Evolutionary conservation across 129 eudicot species (phyloP), one percentile per base, ranked within the genome.

Genomic region (Glebionis coronaria): DNA sequence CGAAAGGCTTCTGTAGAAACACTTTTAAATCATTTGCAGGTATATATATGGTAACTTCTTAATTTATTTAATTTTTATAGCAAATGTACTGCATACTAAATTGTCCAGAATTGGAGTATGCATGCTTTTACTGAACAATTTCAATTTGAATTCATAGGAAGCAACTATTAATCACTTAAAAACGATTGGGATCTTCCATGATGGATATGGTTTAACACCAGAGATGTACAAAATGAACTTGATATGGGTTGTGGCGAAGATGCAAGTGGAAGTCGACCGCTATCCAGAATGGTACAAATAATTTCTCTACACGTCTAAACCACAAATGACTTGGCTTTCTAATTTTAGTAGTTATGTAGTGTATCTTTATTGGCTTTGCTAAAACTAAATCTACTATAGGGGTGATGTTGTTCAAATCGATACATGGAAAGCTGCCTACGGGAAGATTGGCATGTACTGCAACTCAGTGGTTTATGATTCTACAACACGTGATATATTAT

Each of bases 11-110:
- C 88, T 40, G 72, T 91, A 61, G 97, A 91, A 68, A 87, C 97
- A 20, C 25, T 87, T 60, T 81, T 91, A 95, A 91, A 91, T 83
- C 88, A 85, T 85, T 65, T 91, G 65, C 97, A 91, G 94, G 97
- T 82, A 78, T 12, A 78, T 12, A 19, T 38, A 23, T 11, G 20
- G 1, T 6, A 21, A 5, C 8, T 42, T 20, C 2, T 15, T 0
- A 14, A 9, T 49, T 44, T 14, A 44, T 40, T n/a, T n/a, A n/a
- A n/a, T n/a, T n/a, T n/a, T n/a, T n/a, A n/a, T n/a, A n/a, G n/a
- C n/a, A n/a, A n/a, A n/a, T n/a, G n/a, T n/a, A n/a, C n/a, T n/a
- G n/a, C n/a, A n/a, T n/a, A n/a, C n/a, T n/a, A n/a, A n/a, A n/a
- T n/a, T n/a, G n/a, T n/a, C n/a, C n/a, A n/a, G n/a, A 20, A 9